phyloP scores from a whole-genome alignment of 2,329 filamentous ascomycete species.

The Chalaropsis thielavioides region DNA sequence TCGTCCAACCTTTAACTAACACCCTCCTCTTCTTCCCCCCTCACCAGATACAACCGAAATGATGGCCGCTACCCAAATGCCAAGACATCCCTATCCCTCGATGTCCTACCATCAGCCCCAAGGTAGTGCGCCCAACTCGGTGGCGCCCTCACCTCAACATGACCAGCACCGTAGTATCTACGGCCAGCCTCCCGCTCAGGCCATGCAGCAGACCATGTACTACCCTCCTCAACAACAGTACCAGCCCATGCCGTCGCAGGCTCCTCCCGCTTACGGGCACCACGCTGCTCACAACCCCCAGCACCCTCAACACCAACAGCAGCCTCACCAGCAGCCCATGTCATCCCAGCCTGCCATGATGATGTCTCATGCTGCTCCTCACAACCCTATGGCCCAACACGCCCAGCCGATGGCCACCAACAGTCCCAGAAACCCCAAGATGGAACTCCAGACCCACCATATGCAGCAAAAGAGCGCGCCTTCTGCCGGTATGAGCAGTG shows the following conservation, averaged over 20 bases:
- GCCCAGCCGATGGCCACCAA: conserved; percentile 40
- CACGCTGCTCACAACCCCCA: conserved; percentile 41
- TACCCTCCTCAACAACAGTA: conserved; percentile 48
- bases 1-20: background rate
- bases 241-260: conserved; percentile 51
- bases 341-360: conserved; percentile 51
- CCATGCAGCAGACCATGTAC: conserved; percentile 73
- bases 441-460: conserved; percentile 47
- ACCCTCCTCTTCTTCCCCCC: background rate
- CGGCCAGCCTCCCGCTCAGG: conserved; percentile 60
- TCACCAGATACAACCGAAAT: conserved; percentile 44
- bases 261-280: conserved; percentile 46
- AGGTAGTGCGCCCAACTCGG: conserved; percentile 85
- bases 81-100: conserved; percentile 68
- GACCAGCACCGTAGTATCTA: conserved; percentile 85
- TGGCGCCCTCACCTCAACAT: conserved; percentile 76
- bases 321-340: conserved; percentile 43
- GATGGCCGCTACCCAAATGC: conserved; percentile 54
- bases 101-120: conserved; percentile 88
- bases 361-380: conserved; percentile 47
- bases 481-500: conserved; percentile 28
- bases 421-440: conserved; percentile 47
- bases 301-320: conserved; percentile 37
- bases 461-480: conserved; percentile 37
- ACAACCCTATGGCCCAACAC: conserved; percentile 40